These are phyloP conservation scores for Bryum argenteum DNA, from an alignment of 225 moss, liverwort and hornwort species.

Conservation along the genomic window DNA sequence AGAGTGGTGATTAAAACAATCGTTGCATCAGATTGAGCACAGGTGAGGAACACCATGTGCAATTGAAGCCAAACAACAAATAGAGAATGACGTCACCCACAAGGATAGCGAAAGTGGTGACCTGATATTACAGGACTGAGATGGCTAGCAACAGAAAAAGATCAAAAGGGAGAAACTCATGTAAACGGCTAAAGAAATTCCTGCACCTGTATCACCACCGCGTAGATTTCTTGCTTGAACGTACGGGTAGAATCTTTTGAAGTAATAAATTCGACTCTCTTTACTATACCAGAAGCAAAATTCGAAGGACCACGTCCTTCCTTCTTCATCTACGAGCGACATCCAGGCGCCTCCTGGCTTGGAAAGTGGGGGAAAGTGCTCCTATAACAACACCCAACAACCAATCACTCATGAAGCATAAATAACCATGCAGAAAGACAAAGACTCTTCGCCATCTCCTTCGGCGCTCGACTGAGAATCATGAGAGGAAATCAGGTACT, in stretches of 20 bases:
- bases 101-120: constrained; percentile 8
- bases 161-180: constrained; percentile 2
- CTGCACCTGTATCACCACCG: constrained; percentile 91
- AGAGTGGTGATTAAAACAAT: constrained; percentile 23
- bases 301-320: constrained; percentile 90
- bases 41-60: neutral
- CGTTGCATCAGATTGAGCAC: constrained; percentile 1
- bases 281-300: constrained; percentile 98
- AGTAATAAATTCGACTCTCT: constrained; percentile 92
- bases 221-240: constrained; percentile 87
- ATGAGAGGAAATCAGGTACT: constrained; percentile 7
- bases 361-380: constrained; percentile 85
- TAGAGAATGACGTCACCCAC: constrained; percentile 3
- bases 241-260: constrained; percentile 90
- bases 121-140: neutral
- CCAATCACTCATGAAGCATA: constrained; percentile 1
- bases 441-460: constrained; percentile 7
- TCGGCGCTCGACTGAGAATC: neutral
- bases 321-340: constrained; percentile 74
- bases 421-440: neutral
- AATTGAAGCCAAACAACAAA: neutral
- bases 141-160: constrained; percentile 5
- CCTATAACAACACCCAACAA: constrained; percentile 47
- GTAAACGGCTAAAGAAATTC: neutral
- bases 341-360: constrained; percentile 89